Evolutionary conservation across 2,329 filamentous ascomycete species (phyloP).

Genomic region (Dendryphion nanum): DNA sequence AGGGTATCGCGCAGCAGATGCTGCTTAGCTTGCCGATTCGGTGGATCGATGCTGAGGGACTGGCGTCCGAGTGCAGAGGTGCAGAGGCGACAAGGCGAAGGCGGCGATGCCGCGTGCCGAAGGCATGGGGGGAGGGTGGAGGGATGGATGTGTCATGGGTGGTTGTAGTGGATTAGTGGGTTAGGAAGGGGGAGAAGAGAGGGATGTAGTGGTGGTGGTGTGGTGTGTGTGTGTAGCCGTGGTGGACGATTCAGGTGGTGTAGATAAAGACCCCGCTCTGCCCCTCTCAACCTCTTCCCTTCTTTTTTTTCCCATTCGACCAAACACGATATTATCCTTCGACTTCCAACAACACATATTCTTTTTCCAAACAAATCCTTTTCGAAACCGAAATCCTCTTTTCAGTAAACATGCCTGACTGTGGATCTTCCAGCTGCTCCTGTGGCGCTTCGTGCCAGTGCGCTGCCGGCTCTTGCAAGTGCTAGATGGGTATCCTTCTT

Average conservation of each 20-base stretch:
- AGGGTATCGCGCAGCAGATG: conserved; percentile 7
- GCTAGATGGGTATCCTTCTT: conserved; percentile 22
- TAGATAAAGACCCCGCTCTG: conserved; percentile 11
- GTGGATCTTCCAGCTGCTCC: conserved; percentile 33
- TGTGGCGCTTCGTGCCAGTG: conserved; percentile 36
- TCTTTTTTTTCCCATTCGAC: conserved; percentile 1
- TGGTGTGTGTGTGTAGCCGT: too few species aligned
- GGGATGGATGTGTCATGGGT: background rate
- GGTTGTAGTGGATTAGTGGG: background rate
- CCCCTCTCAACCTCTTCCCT: conserved; percentile 3
- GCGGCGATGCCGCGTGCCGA: background rate
- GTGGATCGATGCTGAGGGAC: too few species aligned
- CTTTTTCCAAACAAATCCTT: conserved; percentile 4
- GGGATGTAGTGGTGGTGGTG: background rate
- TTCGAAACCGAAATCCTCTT: conserved; percentile 3
- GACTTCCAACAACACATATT: background rate
- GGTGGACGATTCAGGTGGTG: background rate
- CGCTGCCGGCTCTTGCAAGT: conserved; percentile 31
- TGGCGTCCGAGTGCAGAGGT: too few species aligned
- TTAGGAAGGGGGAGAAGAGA: background rate
- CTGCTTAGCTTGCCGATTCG: too few species aligned
- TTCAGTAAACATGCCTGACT: conserved; percentile 33
- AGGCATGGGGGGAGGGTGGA: background rate
- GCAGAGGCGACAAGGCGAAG: background rate
- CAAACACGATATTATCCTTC: background rate